Evolutionary conservation across 176 grass and related monocot species (phyloP), one percentile per base, ranked within the genome.

Genomic region (Bonia amplexicaulis): DNA sequence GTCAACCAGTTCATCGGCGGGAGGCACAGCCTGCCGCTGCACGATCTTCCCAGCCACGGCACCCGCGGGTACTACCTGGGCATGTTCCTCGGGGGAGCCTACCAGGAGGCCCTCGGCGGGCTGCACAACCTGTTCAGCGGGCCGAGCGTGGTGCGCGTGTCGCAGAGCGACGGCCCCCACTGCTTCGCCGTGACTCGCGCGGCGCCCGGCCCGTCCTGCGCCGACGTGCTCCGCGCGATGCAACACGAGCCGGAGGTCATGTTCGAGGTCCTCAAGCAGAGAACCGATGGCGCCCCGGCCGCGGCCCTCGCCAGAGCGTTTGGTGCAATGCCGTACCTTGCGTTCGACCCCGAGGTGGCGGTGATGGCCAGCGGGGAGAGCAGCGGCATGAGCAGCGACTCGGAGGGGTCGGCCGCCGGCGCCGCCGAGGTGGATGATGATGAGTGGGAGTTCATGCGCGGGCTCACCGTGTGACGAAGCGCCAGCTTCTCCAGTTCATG

Each of bases 71-170:
- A 98, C 87, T 95, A 92, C 83, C 78, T 98, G n/a, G 96, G 96
- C 76, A 98, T 98, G 96, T 98, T 98, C 81, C 80, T 98, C 55
- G 96, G 96, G 10, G 96, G 96, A 78, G 93, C 96, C 42, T 98
- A 98, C 87, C 96, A 98, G 89, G 96, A 98, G 88, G 93, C 93
- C 9, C 93, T 98, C 13, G 93, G 96, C 6, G 96, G 96, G 0
- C 80, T 93, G 69, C 96, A 98, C 89, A 98, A 98, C 86, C 89
- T 98, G 33, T 98, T 98, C 62, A 91, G 93, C 44, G 96, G 96
- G 39, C 96, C 96, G 12, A 98, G 96, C 76, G 86, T 98, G 66
- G 93, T 98, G 83, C 91, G 93, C 48, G 96, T 98, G 37, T 79
- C 83, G 77, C 96, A 94, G 89, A 88, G 91, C 88, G 93, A 98